Conservation (phyloP, 805 yeast species). For the Hanseniaspora hatyaiensis region DNA sequence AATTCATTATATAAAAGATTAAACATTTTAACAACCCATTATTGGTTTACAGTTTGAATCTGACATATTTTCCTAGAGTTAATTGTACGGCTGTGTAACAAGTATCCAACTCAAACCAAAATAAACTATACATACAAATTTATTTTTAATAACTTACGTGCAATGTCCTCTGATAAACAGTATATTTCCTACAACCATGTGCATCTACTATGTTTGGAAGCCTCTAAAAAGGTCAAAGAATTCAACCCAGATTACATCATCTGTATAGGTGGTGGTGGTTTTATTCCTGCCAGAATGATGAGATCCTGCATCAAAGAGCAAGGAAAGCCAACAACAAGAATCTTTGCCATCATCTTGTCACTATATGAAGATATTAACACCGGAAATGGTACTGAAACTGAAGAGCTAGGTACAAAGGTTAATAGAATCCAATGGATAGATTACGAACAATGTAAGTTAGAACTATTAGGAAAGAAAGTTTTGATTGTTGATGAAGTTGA, state of each 20-base stretch:
- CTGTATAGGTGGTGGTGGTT: slow-evolving; percentile 97
- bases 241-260: slow-evolving; percentile 83
- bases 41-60: no score
- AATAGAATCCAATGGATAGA: slow-evolving; percentile 78
- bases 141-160: no score
- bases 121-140: no score
- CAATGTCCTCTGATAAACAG: slow-evolving; percentile 39
- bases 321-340: slow-evolving; percentile 78
- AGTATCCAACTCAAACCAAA: no score
- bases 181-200: slow-evolving; percentile 73
- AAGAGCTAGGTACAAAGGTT: slow-evolving; percentile 52
- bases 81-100: no score
- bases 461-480: slow-evolving; percentile 57
- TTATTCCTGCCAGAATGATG: slow-evolving; percentile 92
- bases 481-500: slow-evolving; percentile 76
- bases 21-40: no score
- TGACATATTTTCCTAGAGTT: no score
- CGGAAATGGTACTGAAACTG: slow-evolving; percentile 41
- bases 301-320: slow-evolving; percentile 84
- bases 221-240: slow-evolving; percentile 49
- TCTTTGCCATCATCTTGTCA: slow-evolving; percentile 89
- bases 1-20: no score
- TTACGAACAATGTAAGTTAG: slow-evolving; percentile 47
- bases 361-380: slow-evolving; percentile 73
- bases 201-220: slow-evolving; percentile 58